A percentile compares a stretch with the other conserved stretches of the same genome.
Evolutionary conservation across 257 asterid genomes (phyloP).

Genomic region (Solanum rostratum): DNA sequence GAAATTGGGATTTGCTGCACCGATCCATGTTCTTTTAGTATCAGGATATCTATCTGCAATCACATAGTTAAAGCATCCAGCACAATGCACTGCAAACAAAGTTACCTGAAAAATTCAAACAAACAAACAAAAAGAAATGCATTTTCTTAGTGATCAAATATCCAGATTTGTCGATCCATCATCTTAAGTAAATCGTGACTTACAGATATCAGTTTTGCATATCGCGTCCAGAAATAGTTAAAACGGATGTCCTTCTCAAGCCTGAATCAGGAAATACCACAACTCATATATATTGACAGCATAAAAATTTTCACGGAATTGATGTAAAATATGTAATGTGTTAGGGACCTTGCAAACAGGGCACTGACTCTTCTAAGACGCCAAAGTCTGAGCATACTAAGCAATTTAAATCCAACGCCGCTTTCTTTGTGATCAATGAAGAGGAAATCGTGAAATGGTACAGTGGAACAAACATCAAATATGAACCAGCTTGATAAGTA

Average conservation of each 20-base stretch:
- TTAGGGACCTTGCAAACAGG: slow-evolving; percentile 57
- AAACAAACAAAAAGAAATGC: not conserved
- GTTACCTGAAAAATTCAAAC: slow-evolving; percentile 29
- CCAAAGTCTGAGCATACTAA: slow-evolving; percentile 91
- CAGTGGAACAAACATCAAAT: slow-evolving; percentile 73
- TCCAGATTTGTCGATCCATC: not conserved
- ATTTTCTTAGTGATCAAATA: not conserved
- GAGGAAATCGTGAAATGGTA: slow-evolving; percentile 59
- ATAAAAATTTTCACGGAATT: not conserved
- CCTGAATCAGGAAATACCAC: slow-evolving; percentile 18
- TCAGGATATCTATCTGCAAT: slow-evolving; percentile 36
- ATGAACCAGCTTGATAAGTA: slow-evolving; percentile 74
- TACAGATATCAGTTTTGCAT: slow-evolving; percentile 69
- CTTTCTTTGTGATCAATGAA: slow-evolving; percentile 44
- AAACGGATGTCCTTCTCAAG: slow-evolving; percentile 91
- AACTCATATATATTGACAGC: not conserved
- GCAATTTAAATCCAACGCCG: slow-evolving; percentile 53
- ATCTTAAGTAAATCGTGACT: slow-evolving; percentile 8
- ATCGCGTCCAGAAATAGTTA: slow-evolving; percentile 86
- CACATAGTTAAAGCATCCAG: slow-evolving; percentile 46
- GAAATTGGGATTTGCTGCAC: slow-evolving; percentile 40
- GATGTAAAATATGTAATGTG: not conserved
- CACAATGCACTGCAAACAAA: slow-evolving; percentile 49
- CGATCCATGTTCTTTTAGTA: slow-evolving; percentile 41
- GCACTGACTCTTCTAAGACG: slow-evolving; percentile 90